Percentiles rank a stretch among this genome's conserved stretches.
phyloP scores from a whole-genome alignment of 371 early-diverging fungal species.

The Syncephalastrum contaminatum region DNA sequence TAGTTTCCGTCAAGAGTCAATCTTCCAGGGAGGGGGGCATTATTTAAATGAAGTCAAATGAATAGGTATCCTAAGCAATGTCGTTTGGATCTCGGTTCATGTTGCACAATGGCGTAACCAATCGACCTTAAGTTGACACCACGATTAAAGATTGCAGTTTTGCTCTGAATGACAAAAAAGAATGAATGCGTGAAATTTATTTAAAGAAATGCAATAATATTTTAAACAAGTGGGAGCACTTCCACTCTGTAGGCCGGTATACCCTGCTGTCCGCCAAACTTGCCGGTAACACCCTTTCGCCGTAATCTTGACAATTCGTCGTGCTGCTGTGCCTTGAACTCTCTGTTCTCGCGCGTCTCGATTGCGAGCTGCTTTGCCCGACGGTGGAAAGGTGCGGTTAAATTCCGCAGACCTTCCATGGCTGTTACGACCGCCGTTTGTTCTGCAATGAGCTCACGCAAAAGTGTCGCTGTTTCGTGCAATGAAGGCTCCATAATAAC shows the following conservation, averaged over 20 bases:
- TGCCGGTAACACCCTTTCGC: slow-evolving; percentile 28
- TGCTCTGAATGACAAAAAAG: too few species aligned
- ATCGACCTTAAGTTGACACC: too few species aligned
- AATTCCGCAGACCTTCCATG: slow-evolving; percentile 51
- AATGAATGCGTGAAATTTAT: too few species aligned
- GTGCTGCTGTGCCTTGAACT: slow-evolving; percentile 16
- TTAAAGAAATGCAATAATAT: too few species aligned
- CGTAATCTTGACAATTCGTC: slow-evolving; percentile 16
- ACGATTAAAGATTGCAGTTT: too few species aligned
- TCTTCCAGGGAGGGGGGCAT: too few species aligned
- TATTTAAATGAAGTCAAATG: too few species aligned
- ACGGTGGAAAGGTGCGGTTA: slow-evolving; percentile 53
- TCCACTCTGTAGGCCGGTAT: slow-evolving; percentile 64
- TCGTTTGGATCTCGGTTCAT: too few species aligned
- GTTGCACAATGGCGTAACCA: too few species aligned
- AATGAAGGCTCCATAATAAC: slow-evolving; percentile 55
- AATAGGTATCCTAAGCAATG: too few species aligned
- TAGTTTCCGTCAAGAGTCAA: too few species aligned
- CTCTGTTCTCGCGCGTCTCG: slow-evolving; percentile 18
- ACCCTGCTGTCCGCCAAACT: slow-evolving; percentile 56
- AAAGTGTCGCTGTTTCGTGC: slow-evolving; percentile 38
- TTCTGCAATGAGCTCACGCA: slow-evolving; percentile 37
- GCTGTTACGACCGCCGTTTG: slow-evolving; percentile 42
- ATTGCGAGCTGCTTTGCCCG: slow-evolving; percentile 8
- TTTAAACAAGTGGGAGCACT: slow-evolving; percentile 42